Evolutionary conservation across 352 stramenopile species (phyloP).

Genomic region (Phytophthora macrochlamydospora): DNA sequence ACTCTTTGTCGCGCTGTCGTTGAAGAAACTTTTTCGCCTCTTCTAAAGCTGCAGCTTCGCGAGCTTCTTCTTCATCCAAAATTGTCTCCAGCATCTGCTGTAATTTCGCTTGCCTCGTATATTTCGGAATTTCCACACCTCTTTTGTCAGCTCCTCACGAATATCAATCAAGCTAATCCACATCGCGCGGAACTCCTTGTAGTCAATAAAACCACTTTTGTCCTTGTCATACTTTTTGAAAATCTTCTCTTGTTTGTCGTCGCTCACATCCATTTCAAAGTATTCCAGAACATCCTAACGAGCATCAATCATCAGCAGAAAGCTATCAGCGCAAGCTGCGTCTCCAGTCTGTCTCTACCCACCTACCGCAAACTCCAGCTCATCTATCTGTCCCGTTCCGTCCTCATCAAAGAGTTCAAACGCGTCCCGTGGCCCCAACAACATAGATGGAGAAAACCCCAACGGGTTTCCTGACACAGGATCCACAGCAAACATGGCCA

Average conservation of each 20-base stretch:
- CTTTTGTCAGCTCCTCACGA: conserved; percentile 80
- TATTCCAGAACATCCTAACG: conserved; percentile 92
- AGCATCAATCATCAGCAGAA: conserved; percentile 2
- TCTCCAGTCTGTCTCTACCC: neutral
- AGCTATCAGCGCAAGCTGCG: neutral
- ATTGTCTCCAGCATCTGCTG: conserved; percentile 86
- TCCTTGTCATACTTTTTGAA: conserved; percentile 95
- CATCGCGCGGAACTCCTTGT: conserved; percentile 94
- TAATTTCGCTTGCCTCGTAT: conserved; percentile 79
- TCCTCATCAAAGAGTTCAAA: conserved; percentile 94
- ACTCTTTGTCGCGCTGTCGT: conserved; percentile 79
- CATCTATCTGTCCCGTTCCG: conserved; percentile 89
- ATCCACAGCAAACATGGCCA: conserved; percentile 92
- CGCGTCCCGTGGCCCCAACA: conserved; percentile 86
- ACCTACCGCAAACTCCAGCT: conserved; percentile 92
- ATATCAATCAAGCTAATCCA: conserved; percentile 88
- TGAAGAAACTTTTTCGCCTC: conserved; percentile 78
- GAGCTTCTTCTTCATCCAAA: conserved; percentile 91
- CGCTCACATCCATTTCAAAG: conserved; percentile 87
- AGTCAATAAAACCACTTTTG: conserved; percentile 92
- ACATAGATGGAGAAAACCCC: conserved; percentile 81
- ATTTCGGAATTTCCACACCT: conserved; percentile 89
- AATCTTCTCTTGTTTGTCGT: conserved; percentile 91
- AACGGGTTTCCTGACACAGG: conserved; percentile 81
- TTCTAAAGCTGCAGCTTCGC: conserved; percentile 77